A percentile compares a stretch with the other conserved stretches of the same genome.
Conservation (phyloP, 768 basidiomycete species). For the Auriscalpium microsporum region DNA sequence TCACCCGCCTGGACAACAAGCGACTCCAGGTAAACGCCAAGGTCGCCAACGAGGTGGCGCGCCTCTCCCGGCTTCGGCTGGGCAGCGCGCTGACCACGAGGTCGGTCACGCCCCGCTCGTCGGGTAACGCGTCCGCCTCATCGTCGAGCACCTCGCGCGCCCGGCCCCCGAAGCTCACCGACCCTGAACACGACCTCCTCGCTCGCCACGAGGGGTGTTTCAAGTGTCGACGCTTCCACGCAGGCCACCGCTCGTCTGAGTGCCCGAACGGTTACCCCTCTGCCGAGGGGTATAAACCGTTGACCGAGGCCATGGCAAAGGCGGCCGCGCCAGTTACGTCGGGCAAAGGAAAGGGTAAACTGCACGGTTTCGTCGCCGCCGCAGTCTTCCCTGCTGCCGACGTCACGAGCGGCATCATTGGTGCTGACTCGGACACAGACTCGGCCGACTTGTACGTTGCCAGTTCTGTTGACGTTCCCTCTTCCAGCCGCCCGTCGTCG, state of each 20-base stretch:
- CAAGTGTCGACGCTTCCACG: conserved; percentile 17
- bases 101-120: too few species aligned
- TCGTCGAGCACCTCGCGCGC: neutral
- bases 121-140: too few species aligned
- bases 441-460: neutral
- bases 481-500: neutral
- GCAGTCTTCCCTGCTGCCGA: neutral
- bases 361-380: neutral
- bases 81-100: too few species aligned
- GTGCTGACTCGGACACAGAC: neutral
- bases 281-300: conserved; percentile 8
- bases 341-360: neutral
- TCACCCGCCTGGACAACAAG: too few species aligned
- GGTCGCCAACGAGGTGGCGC: too few species aligned
- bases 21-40: too few species aligned
- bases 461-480: neutral
- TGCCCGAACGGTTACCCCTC: conserved; percentile 19
- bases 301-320: conserved; percentile 5
- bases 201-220: conserved; percentile 16
- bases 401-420: neutral
- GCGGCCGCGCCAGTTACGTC: neutral
- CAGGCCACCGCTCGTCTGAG: conserved; percentile 7
- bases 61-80: too few species aligned
- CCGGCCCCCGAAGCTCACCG: neutral
- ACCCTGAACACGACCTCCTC: conserved; percentile 10